Evolutionary conservation across 2,329 filamentous ascomycete species (phyloP).

Genomic region (Colletotrichum caudatum): DNA sequence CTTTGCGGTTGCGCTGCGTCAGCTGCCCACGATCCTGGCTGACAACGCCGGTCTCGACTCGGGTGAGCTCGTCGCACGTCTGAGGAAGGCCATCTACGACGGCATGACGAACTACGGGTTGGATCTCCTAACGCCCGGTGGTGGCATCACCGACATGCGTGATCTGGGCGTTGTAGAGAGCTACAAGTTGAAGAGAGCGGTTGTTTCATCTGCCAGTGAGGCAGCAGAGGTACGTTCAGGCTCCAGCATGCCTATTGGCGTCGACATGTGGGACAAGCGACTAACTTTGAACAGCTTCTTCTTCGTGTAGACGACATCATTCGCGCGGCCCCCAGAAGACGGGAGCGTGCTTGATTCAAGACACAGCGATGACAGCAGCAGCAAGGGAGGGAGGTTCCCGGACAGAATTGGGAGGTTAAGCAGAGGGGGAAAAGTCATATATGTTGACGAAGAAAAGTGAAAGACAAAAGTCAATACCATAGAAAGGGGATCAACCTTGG

Average conservation of each 20-base stretch:
- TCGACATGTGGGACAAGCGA: not conserved
- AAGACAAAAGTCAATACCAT: constrained; percentile 39
- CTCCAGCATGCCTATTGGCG: not conserved
- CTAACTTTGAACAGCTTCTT: constrained; percentile 71
- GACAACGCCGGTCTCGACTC: constrained; percentile 98
- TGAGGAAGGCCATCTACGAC: constrained; percentile 94
- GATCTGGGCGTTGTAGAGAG: constrained; percentile 96
- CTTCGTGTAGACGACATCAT: constrained; percentile 98
- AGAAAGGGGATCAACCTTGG: constrained; percentile 37
- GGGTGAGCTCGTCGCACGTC: constrained; percentile 89
- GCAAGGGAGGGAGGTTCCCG: constrained; percentile 27
- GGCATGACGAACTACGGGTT: constrained; percentile 93
- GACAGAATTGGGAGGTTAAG: constrained; percentile 23
- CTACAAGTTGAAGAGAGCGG: constrained; percentile 98
- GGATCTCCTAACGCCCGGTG: constrained; percentile 88
- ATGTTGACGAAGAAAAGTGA: constrained; percentile 30
- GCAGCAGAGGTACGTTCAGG: constrained; percentile 83
- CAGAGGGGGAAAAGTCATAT: constrained; percentile 23
- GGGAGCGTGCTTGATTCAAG: constrained; percentile 74
- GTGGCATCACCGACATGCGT: constrained; percentile 94
- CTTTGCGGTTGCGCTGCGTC: constrained; percentile 89
- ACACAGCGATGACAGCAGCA: constrained; percentile 41
- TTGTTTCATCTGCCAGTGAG: constrained; percentile 95
- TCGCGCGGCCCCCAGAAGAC: constrained; percentile 85
- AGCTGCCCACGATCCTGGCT: constrained; percentile 94